Evolutionary conservation across 345 rosid species (phyloP), one percentile per base, ranked within the genome.

Genomic region (Brassica rapa): DNA sequence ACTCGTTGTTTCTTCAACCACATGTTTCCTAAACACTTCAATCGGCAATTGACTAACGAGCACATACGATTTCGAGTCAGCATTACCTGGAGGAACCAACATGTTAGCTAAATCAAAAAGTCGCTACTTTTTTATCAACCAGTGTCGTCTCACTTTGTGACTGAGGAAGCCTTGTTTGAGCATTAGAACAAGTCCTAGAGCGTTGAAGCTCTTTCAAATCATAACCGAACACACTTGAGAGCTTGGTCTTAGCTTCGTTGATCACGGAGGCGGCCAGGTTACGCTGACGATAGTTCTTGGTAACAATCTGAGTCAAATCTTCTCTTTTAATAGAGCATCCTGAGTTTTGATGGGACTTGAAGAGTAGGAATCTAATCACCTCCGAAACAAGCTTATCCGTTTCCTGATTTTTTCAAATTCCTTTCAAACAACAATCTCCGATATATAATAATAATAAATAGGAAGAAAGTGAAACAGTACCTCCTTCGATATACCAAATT

Each of bases 321-420:
- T 93, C 99, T 56, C 99, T 80, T 84, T 89, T 93, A 49, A 95
- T 86, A 1, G 97, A 97, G 66, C 93, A 89, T 3, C 98, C 98
- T 8, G 89, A 85, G 81, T 79, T 91, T 69, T 91, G 94, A 67
- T 91, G 93, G 1, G 88, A 86, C 78, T 88, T 94, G 78, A 94
- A 94, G 11, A 94, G 85, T 75, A 89, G 70, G 69, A 87, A 87
- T 61, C 98, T 92, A 5, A 94, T 87, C 73, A 89, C 91, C 84
- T 94, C 98, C 1, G 90, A 88, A 19, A 92, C 97, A 64, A 92
- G 90, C 89, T 94, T 94, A 83, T 92, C 98, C 80, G 86, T 87
- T 83, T 92, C 98, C 94, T 82, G 15, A 21, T 15, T 39, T 5
- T 39, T 71, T 68, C 67, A 15, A 11, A 8, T 5, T n/a, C 56